Evolutionary conservation across 768 basidiomycete species (phyloP).

Genomic region (Cystofilobasidium capitatum): DNA sequence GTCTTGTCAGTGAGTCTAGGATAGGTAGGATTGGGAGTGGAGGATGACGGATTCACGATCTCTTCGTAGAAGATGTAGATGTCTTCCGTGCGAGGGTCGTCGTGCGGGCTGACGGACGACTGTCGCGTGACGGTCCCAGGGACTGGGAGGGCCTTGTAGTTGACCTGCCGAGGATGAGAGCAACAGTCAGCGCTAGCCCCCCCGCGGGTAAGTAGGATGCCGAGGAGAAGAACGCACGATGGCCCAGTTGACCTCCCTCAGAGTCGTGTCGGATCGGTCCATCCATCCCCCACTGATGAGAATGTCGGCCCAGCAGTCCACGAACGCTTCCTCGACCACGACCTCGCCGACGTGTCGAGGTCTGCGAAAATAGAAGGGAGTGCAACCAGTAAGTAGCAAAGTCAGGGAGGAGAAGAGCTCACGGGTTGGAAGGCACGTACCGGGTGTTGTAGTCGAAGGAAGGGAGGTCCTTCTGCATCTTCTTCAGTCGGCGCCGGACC

Average conservation of each 20-base stretch:
- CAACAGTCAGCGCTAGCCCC: not conserved
- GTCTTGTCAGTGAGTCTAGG: too few species aligned
- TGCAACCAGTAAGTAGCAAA: not conserved
- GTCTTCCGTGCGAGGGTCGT: slow-evolving; percentile 62
- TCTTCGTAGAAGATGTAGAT: slow-evolving; percentile 83
- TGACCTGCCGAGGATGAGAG: slow-evolving; percentile 50
- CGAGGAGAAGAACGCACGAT: slow-evolving; percentile 49
- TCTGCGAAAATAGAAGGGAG: slow-evolving; percentile 12
- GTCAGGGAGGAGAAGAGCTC: slow-evolving; percentile 30
- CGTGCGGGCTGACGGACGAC: slow-evolving; percentile 30
- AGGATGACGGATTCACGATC: slow-evolving; percentile 48
- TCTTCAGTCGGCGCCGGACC: slow-evolving; percentile 68
- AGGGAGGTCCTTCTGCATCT: slow-evolving; percentile 67
- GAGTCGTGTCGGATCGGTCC: slow-evolving; percentile 68
- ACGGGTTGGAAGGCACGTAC: not conserved
- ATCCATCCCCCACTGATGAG: slow-evolving; percentile 56
- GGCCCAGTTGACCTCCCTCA: slow-evolving; percentile 85
- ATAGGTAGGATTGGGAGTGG: not conserved
- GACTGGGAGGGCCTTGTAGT: slow-evolving; percentile 67
- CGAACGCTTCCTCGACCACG: slow-evolving; percentile 69
- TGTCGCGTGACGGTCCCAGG: slow-evolving; percentile 12
- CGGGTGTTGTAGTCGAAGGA: slow-evolving; percentile 82
- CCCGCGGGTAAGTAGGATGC: not conserved
- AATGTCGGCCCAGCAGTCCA: slow-evolving; percentile 55
- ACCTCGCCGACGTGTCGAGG: slow-evolving; percentile 31